Base-by-base conservation (phyloP, 306 rosid genomes). In the Hippophae rhamnoides region DNA sequence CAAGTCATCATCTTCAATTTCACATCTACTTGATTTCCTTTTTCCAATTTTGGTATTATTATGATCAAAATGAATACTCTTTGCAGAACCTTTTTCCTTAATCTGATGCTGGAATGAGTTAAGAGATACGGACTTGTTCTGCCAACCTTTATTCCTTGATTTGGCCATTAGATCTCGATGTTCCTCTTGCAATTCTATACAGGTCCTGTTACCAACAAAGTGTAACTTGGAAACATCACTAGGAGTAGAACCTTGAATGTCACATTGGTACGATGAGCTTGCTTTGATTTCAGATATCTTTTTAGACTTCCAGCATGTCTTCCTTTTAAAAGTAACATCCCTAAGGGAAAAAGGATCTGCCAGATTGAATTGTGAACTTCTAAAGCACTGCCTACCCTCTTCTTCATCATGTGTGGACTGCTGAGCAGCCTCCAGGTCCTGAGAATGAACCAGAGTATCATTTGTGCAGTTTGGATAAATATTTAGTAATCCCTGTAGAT, bases 1-100 rank as follows among this genome's bases (percentile, higher is more conserved):
- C 60, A 85, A 79, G 76, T 93, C 99, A 52, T 88, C 95, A 66
- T 93, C 99, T 62, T 82, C 83, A 74, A 93, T 86, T 73, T 65
- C 85, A 71, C 97, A 93, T 56, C 74, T 50, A 6, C 51, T 69
- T 52, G 81, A 70, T 75, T 69, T 84, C 51, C 68, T 74, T 63
- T 66, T 74, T 70, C 66, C 83, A 67, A 63, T 68, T 64, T 67
- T 65, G 58, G 76, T 65, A 73, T 51, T 67, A 63, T 49, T 53
- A 69, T 45, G 58, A 58, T 55, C 72, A 64, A 44, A 55, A 67
- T 10, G 12, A n/a, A 42, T 54, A 58, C 56, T 80, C 66, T 76
- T 66, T 25, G 48, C 71, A 9, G 73, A 69, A 63, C 72, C 60
- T 65, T 73, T 69, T 71, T 78, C 78, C 74, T 66, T 72, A 48